Evolutionary conservation across 805 yeast genomes (phyloP).

Genomic region (Scheffersomyces amazonensis): DNA sequence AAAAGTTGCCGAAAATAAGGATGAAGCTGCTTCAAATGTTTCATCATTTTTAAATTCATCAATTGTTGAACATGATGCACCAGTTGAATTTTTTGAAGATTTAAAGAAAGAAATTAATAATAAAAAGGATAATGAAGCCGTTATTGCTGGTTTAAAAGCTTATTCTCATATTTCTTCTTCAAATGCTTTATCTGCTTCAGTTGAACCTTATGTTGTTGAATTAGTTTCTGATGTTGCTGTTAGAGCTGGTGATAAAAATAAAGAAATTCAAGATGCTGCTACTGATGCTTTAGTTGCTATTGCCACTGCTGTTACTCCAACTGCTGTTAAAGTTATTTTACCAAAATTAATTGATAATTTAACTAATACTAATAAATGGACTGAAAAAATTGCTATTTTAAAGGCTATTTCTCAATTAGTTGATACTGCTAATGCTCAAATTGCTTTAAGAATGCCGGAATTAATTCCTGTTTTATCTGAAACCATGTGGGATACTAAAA

Average conservation of each 20-base stretch:
- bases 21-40: slow-evolving; percentile 83
- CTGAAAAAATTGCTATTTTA: slow-evolving; percentile 91
- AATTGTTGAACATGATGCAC: slow-evolving; percentile 98
- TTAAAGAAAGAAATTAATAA: slow-evolving; percentile 69
- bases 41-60: slow-evolving; percentile 94
- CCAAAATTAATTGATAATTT: slow-evolving; percentile 75
- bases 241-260: slow-evolving; percentile 89
- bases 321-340: slow-evolving; percentile 84
- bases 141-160: slow-evolving; percentile 81
- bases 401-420: slow-evolving; percentile 84
- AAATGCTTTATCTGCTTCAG: slow-evolving; percentile 80
- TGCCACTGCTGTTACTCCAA: slow-evolving; percentile 83
- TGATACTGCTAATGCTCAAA: slow-evolving; percentile 91
- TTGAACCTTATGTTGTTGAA: slow-evolving; percentile 91
- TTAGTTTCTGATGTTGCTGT: slow-evolving; percentile 67
- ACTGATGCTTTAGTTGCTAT: slow-evolving; percentile 72
- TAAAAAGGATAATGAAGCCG: slow-evolving; percentile 65
- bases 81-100: slow-evolving; percentile 79
- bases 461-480: slow-evolving; percentile 97
- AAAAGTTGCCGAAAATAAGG: slow-evolving; percentile 87
- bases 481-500: slow-evolving; percentile 99
- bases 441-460: slow-evolving; percentile 99
- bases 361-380: slow-evolving; percentile 85
- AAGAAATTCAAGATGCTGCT: slow-evolving; percentile 72
- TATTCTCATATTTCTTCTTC: slow-evolving; percentile 80